A percentile compares a stretch with the other conserved stretches of the same genome.
Conservation (phyloP, 1,139 yeast species). For the Tardiomyces digboiensis region DNA sequence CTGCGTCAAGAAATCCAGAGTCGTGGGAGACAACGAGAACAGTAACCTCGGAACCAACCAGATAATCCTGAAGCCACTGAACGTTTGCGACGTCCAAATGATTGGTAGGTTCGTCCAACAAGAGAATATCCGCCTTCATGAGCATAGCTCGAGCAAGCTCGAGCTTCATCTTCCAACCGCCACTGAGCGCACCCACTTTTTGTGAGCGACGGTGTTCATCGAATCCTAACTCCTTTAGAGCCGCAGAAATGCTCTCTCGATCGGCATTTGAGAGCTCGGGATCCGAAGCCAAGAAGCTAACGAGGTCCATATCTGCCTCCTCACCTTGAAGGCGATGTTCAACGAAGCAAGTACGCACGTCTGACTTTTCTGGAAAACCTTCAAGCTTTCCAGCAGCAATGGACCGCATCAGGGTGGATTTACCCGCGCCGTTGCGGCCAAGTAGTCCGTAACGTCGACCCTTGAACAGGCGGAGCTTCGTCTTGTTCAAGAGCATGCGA, state of each 20-base stretch:
- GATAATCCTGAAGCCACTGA: slow-evolving; percentile 86
- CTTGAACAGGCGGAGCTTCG: slow-evolving; percentile 74
- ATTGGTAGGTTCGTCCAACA: slow-evolving; percentile 97
- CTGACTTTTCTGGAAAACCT: slow-evolving; percentile 91
- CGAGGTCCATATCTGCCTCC: slow-evolving; percentile 86
- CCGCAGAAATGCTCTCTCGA: slow-evolving; percentile 60
- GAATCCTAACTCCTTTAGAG: slow-evolving; percentile 81
- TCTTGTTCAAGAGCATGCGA: slow-evolving; percentile 91
- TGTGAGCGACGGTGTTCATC: slow-evolving; percentile 83
- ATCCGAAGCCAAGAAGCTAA: slow-evolving; percentile 83
- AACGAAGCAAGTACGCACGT: slow-evolving; percentile 88
- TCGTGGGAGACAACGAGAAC: slow-evolving; percentile 96
- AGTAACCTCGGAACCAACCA: slow-evolving; percentile 68
- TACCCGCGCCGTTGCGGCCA: slow-evolving; percentile 99
- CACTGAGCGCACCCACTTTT: slow-evolving; percentile 89
- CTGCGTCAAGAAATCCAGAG: slow-evolving; percentile 91
- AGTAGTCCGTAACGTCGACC: slow-evolving; percentile 98
- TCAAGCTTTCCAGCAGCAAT: slow-evolving; percentile 96
- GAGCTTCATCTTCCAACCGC: slow-evolving; percentile 93
- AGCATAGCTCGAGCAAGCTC: slow-evolving; percentile 98
- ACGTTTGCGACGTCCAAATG: slow-evolving; percentile 95
- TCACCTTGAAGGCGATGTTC: slow-evolving; percentile 96
- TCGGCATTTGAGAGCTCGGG: slow-evolving; percentile 61
- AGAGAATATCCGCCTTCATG: slow-evolving; percentile 91
- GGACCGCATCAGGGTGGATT: slow-evolving; percentile 94